Base-by-base conservation (phyloP, 768 basidiomycete species). In the Leccinum subgranulosum region DNA sequence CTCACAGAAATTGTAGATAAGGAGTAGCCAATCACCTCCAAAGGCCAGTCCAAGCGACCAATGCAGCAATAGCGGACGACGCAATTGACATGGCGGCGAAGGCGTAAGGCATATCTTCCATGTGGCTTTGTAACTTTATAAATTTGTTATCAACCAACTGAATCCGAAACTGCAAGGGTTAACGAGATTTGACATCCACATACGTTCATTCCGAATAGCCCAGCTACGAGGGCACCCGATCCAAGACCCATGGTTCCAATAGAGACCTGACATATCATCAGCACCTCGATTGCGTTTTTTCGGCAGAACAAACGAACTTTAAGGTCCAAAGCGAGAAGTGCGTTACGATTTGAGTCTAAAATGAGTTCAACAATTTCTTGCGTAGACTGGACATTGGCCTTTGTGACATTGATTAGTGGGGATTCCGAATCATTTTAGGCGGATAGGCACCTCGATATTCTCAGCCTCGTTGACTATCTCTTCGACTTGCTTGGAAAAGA, bases 361-460 rank as follows among this genome's bases (percentile, higher is more conserved):
- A 98, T 94, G 58, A 98, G 81, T 73, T 98, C 96, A 2, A 96
- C 92, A 53, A 98, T 98, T 74, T 98, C 96, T 77, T 98, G 96
- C 0, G 96, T 98, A 12, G 94, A 94, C 74, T 94, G 90, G 39
- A 98, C 92, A 69, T 98, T 98, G 54, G 81, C 84, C 93, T 48
- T 57, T 46, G 51, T 14, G 10, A 41, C 10, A 49, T 48, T 36
- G 29, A 56, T 66, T 21, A 57, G 51, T 10, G 14, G 28, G 23
- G 19, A 48, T 17, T 39, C 39, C 0, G 7, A 51, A 33, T n/a
- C 4, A 21, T 33, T 19, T 39, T 33, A 39, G 34, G 11, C 28
- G 23, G 19, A 19, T n/a, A 69, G 77, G 55, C 65, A 91, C 92
- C 69, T 92, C 85, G 4, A 88, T 93, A 58, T 82, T 92, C 69